Evolutionary conservation across 371 early-diverging fungal genomes (phyloP), one percentile per base, ranked within the genome.

Genomic region (Actinomucor elegans): DNA sequence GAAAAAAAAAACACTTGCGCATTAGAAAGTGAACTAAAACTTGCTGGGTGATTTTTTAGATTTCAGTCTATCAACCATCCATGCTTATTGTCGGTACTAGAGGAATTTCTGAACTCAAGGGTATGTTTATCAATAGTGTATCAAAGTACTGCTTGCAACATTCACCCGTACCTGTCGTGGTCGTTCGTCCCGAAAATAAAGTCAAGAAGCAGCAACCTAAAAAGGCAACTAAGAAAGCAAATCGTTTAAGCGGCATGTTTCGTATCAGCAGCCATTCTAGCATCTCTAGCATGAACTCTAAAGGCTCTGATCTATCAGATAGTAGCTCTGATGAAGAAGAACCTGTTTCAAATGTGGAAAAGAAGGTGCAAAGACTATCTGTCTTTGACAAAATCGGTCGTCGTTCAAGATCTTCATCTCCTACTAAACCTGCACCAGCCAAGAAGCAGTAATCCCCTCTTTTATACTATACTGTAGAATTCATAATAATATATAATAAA

Each of bases 21-120:
- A 11, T 5, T 5, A 9, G 3, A 20, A 17, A 18, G 1, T 6
- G 21, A 18, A 6, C 20, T 17, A 7, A 14, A 36, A 17, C 17
- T 28, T 9, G 12, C 18, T 10, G 5, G 17, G 7, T 24, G 21
- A 24, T n/a, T n/a, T 35, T 11, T 6, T 55, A 84, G 84, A 84
- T 80, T 42, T 58, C 74, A 7, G 60, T 84, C 41, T 84, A 84
- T 46, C 67, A 81, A 26, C 84, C 84, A 17, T 79, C 81, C 8
- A 64, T 84, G 67, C 57, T 84, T n/a, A 75, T 84, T 46, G 84
- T 84, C 1, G 84, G 84, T 21, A 81, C 84, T n/a, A 63, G 81
- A 47, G 84, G 84, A 26, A 63, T 81, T 18, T 80, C 75, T 21
- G 73, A 77, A 17, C 63, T 84, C 29, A 81, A 84, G 34, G 81